Base-by-base conservation (phyloP, 179 eudicot genomes). In the Beta corolliflora region DNA sequence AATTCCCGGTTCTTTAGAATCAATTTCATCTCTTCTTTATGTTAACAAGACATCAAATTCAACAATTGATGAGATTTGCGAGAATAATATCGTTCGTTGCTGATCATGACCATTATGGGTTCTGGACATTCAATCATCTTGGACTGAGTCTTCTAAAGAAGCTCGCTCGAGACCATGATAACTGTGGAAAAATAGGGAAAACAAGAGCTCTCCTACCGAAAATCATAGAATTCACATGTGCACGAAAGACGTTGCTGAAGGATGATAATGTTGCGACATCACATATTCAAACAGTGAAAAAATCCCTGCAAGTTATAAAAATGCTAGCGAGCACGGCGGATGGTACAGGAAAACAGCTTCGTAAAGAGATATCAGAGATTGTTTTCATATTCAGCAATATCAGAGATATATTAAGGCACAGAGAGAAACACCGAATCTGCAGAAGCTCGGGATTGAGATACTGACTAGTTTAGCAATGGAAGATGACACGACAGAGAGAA, bases 111-210 rank as follows among this genome's bases (percentile, higher is more conserved):
- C 77, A 88, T 65, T 90, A 89, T 76, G 86, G 87, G 3, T 86
- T 81, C 61, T 92, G 96, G 96, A 85, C 85, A 6, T 91, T 94
- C 81, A 91, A 90, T 83, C 90, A 89, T 73, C 78, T 93, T 69
- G 99, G 96, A 31, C 89, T 96, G 16, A 80, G 83, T 9, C 89
- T 96, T 44, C 81, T 96, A 18, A 96, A 93, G 90, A 96, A 96
- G 81, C 94, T 96, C 0, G 93, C 98, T 14, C 91, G 92, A 13
- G 95, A 96, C 80, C 96, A 91, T 60, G 98, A 92, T 36, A 94
- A 91, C 74, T 93, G 99, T 55, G 97, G 97, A 13, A 94, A 93
- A 81, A 94, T 96, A 64, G 97, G 99, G n/a, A 92, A 89, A 76
- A 88, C 98, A 1, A 89, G 92, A 50, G 98, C 93, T 46, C 88